These are phyloP conservation scores for Vigna mungo DNA, from an alignment of 306 rosid genomes.

Conservation along the genomic window DNA sequence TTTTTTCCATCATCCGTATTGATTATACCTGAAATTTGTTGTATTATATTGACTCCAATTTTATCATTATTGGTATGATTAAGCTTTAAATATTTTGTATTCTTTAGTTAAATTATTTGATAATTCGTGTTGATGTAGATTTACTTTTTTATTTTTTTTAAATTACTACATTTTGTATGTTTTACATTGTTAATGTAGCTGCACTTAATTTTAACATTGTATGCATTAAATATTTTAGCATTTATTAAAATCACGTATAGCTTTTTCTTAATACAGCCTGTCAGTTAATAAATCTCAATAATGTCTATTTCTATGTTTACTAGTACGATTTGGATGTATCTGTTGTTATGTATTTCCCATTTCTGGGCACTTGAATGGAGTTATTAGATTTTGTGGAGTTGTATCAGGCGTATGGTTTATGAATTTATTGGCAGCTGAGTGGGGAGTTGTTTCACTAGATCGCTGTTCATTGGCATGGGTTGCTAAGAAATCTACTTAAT, in stretches of 20 bases:
- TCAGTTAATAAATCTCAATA: not conserved
- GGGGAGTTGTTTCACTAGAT: slow-evolving; percentile 2
- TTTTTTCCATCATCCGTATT: not conserved
- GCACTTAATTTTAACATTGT: no score
- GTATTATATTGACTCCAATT: not conserved
- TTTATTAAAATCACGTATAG: not conserved
- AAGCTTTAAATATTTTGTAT: no score
- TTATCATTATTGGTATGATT: not conserved
- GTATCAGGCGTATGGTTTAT: not conserved
- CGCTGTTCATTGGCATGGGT: not conserved
- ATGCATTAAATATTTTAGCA: no score
- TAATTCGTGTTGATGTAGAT: no score
- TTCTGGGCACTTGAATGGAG: not conserved
- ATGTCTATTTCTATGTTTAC: not conserved
- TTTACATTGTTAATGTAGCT: no score
- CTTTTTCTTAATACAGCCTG: not conserved
- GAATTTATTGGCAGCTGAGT: not conserved
- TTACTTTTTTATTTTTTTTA: no score
- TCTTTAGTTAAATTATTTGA: no score
- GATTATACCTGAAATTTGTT: not conserved
- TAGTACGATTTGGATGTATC: not conserved
- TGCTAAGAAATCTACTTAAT: not conserved
- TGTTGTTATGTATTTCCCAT: slow-evolving; percentile 9
- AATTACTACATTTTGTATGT: not conserved
- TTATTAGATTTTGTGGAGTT: not conserved